Evolutionary conservation across 192 early-diverging fungal species (phyloP), one percentile per base, ranked within the genome.

Genomic region (Gigaspora rosea): DNA sequence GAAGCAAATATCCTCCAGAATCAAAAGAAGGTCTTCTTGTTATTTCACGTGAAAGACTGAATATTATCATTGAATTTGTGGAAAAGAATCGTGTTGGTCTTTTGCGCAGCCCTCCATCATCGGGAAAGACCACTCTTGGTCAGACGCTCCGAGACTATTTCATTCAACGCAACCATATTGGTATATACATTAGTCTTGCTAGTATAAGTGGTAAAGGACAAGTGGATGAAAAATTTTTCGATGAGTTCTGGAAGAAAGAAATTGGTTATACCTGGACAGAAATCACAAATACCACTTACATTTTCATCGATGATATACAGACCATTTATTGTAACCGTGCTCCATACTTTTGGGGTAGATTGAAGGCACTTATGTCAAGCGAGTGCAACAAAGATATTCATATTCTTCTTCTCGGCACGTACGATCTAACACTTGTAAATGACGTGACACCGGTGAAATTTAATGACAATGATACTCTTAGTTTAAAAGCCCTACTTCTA

Each of bases 31-130:
- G 70, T 35, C 70, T 71, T 52, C 0, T 33, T 5, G 51, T 56
- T 71, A 57, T 71, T 6, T 71, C n/a, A 54, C 8, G 0, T 12
- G 49, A 57, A 22, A 52, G 70, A 27, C n/a, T 71, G 47, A 71
- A 71, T 1, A 13, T 2, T 22, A 71, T 71, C 4, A 41, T 5
- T 71, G 27, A 71, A 3, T 56, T 71, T 35, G 18, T 71, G 11
- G 27, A 35, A 71, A n/a, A 5, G 33, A 51, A 57, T 20, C 51
- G 18, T 8, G 12, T 71, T 56, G 18, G 13, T 11, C 70, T 71
- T 57, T 57, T 71, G 16, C 70, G 51, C n/a, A 71, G 70, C 46
- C 70, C 70, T 33, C 70, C 70, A 22, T 71, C 49, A 3, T 56
- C 70, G 1, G 70, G 52, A 2, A 71, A 71, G 46, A 71, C 27